Conservation (phyloP, 2,329 filamentous ascomycete genomes). For the Clarireedia hainanense region DNA sequence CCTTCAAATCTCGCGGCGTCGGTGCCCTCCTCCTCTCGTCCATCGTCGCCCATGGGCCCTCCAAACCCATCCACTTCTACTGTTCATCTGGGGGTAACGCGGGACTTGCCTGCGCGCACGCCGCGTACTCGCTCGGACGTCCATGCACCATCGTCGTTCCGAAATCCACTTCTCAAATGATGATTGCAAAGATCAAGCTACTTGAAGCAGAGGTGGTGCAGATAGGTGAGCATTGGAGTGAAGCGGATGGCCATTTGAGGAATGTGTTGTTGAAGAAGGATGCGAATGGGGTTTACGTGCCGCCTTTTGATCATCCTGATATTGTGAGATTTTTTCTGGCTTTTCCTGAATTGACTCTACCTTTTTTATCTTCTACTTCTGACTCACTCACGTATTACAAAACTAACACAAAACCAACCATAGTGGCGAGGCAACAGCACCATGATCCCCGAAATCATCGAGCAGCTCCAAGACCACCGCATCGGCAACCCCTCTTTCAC, state of each 20-base stretch:
- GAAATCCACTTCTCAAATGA: constrained; percentile 52
- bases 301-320: constrained; percentile 61
- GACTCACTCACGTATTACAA: not conserved
- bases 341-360: too few species aligned
- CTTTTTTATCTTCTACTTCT: not conserved
- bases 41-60: constrained; percentile 16
- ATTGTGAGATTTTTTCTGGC: constrained; percentile 29
- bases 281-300: constrained; percentile 51
- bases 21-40: constrained; percentile 58
- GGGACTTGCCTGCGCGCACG: constrained; percentile 71
- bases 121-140: constrained; percentile 54
- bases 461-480: not conserved
- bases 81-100: constrained; percentile 77
- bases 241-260: constrained; percentile 61
- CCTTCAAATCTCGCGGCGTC: constrained; percentile 75
- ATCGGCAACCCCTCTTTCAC: not conserved
- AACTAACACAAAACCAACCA: not conserved
- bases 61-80: constrained; percentile 59
- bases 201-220: constrained; percentile 65
- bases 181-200: constrained; percentile 62
- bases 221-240: constrained; percentile 58
- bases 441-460: constrained; percentile 39
- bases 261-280: constrained; percentile 45
- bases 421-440: constrained; percentile 55
- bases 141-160: constrained; percentile 35